phyloP scores from a whole-genome alignment of 2,329 filamentous ascomycete species.

The Nemania bipapillata region DNA sequence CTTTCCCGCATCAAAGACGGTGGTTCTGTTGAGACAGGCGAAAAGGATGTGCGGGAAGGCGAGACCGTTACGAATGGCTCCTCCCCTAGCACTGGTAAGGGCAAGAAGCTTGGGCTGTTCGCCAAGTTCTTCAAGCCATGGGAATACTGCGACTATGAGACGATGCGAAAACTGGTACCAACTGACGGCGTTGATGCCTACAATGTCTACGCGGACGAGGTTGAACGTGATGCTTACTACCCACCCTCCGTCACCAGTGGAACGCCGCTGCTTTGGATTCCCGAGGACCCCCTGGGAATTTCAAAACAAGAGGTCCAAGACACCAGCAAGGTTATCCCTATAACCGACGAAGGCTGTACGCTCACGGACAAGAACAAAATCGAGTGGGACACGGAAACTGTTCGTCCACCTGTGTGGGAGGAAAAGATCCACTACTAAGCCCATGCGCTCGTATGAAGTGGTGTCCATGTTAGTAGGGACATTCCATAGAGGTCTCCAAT shows the following conservation, averaged over 20 bases:
- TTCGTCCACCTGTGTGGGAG: constrained; percentile 52
- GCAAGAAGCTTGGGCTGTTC: constrained; percentile 68
- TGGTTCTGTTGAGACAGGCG: constrained; percentile 27
- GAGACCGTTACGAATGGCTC: constrained; percentile 32
- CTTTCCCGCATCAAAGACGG: constrained; percentile 43
- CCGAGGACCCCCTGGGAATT: constrained; percentile 77
- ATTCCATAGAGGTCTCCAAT: not conserved
- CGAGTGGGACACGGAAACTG: constrained; percentile 51
- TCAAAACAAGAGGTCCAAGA: constrained; percentile 81
- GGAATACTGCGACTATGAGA: constrained; percentile 76
- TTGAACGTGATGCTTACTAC: constrained; percentile 75
- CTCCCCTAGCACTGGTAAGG: constrained; percentile 41
- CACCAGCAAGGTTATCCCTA: constrained; percentile 75
- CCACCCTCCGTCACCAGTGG: constrained; percentile 74
- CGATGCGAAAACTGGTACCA: constrained; percentile 76
- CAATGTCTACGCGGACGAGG: constrained; percentile 69
- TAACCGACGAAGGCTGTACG: constrained; percentile 80
- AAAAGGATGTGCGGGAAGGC: constrained; percentile 39
- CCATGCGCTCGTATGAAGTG: not conserved
- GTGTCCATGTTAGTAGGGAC: not conserved
- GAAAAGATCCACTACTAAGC: constrained; percentile 52
- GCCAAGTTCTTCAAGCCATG: constrained; percentile 81
- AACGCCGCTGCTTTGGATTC: constrained; percentile 84
- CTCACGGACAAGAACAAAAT: constrained; percentile 73
- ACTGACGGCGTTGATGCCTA: constrained; percentile 60